phyloP scores from a whole-genome alignment of 2,329 filamentous ascomycete species.

The Lachnellula subtilissima region DNA sequence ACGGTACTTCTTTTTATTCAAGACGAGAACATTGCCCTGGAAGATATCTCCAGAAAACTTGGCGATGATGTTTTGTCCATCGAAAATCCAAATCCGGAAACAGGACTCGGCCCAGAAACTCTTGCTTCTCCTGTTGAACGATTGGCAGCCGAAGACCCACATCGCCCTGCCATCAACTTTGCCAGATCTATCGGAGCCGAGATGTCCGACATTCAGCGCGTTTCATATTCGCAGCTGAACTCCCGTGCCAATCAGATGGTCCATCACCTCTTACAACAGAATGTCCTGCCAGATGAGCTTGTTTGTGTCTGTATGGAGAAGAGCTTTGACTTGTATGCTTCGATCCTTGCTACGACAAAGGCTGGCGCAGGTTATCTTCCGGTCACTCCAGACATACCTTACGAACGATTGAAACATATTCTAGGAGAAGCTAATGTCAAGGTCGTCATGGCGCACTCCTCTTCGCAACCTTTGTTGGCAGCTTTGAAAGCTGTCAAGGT shows the following conservation, averaged over 20 bases:
- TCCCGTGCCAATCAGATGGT: conserved; percentile 59
- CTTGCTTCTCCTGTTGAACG: conserved; percentile 28
- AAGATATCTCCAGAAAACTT: conserved; percentile 12
- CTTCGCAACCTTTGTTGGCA: conserved; percentile 24
- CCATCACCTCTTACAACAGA: conserved; percentile 44
- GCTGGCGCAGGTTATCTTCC: conserved; percentile 76
- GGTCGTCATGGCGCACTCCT: conserved; percentile 39
- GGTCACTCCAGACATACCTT: conserved; percentile 66
- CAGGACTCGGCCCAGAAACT: conserved; percentile 12
- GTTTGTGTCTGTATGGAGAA: conserved; percentile 78
- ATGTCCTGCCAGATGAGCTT: conserved; percentile 48
- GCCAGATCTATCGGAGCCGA: conserved; percentile 42
- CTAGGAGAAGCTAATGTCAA: conserved; percentile 53
- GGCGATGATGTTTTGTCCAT: conserved; percentile 22
- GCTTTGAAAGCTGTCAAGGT: conserved; percentile 15
- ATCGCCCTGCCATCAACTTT: conserved; percentile 61
- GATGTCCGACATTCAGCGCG: conserved; percentile 32
- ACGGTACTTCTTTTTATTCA: conserved; percentile 41
- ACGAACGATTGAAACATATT: conserved; percentile 55
- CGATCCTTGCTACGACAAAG: conserved; percentile 71
- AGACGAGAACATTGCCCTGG: conserved; percentile 4
- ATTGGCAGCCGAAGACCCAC: conserved; percentile 37
- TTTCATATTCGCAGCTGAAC: conserved; percentile 66
- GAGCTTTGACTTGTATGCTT: conserved; percentile 64
- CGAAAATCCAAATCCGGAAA: conserved; percentile 21